These are phyloP conservation scores for Peniophora sp. DNA, from an alignment of 1,284 basidiomycete genomes.

Conservation along the genomic window DNA sequence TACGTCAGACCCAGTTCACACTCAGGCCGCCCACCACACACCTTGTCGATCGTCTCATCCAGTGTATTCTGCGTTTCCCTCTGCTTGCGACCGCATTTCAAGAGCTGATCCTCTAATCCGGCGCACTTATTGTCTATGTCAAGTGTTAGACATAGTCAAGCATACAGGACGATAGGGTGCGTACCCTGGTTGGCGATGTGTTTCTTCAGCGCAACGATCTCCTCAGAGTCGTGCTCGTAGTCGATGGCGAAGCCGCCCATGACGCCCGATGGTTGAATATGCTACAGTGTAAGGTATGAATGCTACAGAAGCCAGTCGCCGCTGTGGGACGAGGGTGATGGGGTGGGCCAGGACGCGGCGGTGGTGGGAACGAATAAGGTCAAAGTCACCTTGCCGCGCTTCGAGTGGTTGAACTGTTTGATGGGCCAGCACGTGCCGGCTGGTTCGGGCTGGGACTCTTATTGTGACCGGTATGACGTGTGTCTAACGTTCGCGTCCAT, in stretches of 20 bases:
- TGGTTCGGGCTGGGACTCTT: too few relatives aligned
- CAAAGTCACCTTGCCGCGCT: not conserved
- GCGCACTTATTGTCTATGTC: slow-evolving; percentile 49
- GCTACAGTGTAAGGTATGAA: not conserved
- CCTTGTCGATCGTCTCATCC: slow-evolving; percentile 56
- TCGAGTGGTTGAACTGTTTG: too few relatives aligned
- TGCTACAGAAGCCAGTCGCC: too few relatives aligned
- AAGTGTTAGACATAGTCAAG: not conserved
- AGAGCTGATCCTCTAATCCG: slow-evolving; percentile 44
- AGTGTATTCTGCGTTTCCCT: slow-evolving; percentile 43
- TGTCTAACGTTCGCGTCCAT: too few relatives aligned
- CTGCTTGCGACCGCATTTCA: slow-evolving; percentile 46
- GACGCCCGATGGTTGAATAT: slow-evolving; percentile 14
- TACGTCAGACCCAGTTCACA: not conserved
- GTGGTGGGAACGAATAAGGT: slow-evolving; percentile 1
- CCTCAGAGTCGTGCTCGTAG: slow-evolving; percentile 51
- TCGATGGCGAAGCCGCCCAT: slow-evolving; percentile 56
- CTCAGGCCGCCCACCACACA: slow-evolving; percentile 17
- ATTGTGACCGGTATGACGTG: too few relatives aligned
- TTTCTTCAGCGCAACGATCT: slow-evolving; percentile 49
- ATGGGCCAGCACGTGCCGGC: too few relatives aligned
- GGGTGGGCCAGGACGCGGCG: not conserved
- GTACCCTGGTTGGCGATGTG: slow-evolving; percentile 56
- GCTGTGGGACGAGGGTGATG: too few relatives aligned
- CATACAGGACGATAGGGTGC: slow-evolving; percentile 3